Evolutionary conservation across 345 rosid species (phyloP).

Genomic region (Eucalyptus fibrosa): DNA sequence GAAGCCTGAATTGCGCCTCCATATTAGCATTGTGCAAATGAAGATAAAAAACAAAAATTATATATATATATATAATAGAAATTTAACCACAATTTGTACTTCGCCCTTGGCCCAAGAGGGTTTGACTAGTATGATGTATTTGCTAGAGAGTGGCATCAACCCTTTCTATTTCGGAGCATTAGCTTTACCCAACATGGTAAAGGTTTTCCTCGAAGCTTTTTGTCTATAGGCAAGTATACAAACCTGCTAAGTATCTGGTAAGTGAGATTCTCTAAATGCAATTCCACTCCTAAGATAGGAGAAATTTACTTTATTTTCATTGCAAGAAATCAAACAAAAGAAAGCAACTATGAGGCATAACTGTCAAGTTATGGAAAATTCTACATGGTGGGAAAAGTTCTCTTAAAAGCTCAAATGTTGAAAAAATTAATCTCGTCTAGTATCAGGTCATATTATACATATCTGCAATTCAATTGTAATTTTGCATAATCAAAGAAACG

Average conservation of each 20-base stretch:
- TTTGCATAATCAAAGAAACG: not conserved
- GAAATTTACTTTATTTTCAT: not conserved
- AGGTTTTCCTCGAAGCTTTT: slow-evolving; percentile 90
- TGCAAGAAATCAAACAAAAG: not conserved
- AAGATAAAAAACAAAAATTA: no score
- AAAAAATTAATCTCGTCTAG: no score
- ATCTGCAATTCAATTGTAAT: no score
- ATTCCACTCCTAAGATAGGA: no score
- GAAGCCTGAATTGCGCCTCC: slow-evolving; percentile 34
- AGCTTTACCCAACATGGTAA: slow-evolving; percentile 92
- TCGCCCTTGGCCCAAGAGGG: slow-evolving; percentile 60
- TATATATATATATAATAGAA: no score
- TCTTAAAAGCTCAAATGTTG: no score
- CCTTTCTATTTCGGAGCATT: slow-evolving; percentile 59
- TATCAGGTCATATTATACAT: no score
- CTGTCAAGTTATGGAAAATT: not conserved
- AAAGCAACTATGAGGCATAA: not conserved
- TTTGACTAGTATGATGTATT: slow-evolving; percentile 61
- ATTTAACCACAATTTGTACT: slow-evolving; percentile 3
- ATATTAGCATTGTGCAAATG: not conserved
- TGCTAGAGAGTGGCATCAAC: slow-evolving; percentile 79
- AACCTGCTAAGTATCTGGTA: slow-evolving; percentile 29
- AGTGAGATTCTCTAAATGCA: no score
- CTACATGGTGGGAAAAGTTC: not conserved
- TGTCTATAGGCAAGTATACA: slow-evolving; percentile 96